Conservation (phyloP, 75 land plant genomes). For the Pinus taeda region DNA sequence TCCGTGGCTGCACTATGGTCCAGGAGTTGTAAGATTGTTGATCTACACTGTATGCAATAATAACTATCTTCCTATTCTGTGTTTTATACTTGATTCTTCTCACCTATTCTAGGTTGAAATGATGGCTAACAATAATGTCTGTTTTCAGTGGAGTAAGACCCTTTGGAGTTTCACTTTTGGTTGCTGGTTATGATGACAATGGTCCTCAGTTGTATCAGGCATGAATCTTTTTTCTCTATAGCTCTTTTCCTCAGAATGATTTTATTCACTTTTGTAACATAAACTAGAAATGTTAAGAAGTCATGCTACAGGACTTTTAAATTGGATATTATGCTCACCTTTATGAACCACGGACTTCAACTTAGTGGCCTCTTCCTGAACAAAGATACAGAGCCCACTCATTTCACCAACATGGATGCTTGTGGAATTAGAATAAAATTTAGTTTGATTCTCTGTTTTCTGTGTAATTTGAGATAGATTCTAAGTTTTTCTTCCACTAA, state of each 20-base stretch:
- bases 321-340: not conserved
- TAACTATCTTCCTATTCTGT: not conserved
- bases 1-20: not conserved
- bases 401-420: too few relatives aligned
- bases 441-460: too few relatives aligned
- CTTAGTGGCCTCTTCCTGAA: too few relatives aligned
- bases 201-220: conserved; percentile 97
- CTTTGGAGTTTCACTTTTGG: conserved; percentile 94
- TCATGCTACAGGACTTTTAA: not conserved
- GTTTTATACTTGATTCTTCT: not conserved
- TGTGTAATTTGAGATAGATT: too few relatives aligned
- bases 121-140: conserved; percentile 5
- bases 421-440: too few relatives aligned
- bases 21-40: not conserved
- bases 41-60: not conserved
- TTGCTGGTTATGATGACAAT: conserved; percentile 99
- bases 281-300: not conserved
- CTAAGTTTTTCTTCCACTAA: too few relatives aligned
- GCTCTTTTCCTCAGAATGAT: not conserved
- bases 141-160: conserved; percentile 93
- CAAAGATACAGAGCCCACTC: too few relatives aligned
- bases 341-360: too few relatives aligned
- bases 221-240: not conserved
- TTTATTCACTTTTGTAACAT: not conserved
- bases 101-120: not conserved